Base-by-base conservation (phyloP, 371 early-diverging fungal species). In the Globomyces sp. region DNA sequence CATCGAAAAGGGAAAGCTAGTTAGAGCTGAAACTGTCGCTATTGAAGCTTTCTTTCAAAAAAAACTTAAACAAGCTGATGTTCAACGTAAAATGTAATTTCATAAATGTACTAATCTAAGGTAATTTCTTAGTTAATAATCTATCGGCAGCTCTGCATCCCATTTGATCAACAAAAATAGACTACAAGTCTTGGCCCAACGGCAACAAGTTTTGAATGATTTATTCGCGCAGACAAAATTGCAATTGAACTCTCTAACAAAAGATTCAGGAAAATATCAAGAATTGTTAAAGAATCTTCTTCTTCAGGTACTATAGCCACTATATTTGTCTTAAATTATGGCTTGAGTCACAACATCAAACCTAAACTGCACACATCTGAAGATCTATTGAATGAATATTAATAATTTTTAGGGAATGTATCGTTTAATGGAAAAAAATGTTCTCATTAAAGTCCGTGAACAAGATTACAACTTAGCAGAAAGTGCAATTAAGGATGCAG, bases 1-100 rank as follows among this genome's bases (percentile, higher is more conserved):
- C 80, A 98, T 98, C 81, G 98, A 97, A 80, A 95, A 95, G 88
- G 94, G 92, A 67, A 95, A 95, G 76, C 85, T 93, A 63, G 94
- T 95, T 57, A 88, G 93, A 58, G 91, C 90, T 79, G 95, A 95
- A 71, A 89, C 93, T 4, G 81, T 92, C 69, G 87, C 87, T 64
- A 93, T 95, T 69, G 95, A 95, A 61, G 87, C 91, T 61, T 85
- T 87, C 47, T 93, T 89, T 83, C 88, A 93, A 71, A 90, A 92
- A 74, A 94, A 94, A 76, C 84, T 86, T 67, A 93, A 94, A 82
- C 93, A 93, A 81, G 90, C 92, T 39, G 92, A 93, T 74, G 87
- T 93, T n/a, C 88, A 92, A 76, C 85, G 89, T 64, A 86, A 88
- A 71, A 95, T 93, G 90, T 91, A 84, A 71, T 78, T 40, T 11